Base-by-base conservation (phyloP, 768 basidiomycete genomes). In the Hirschioporus abietinus region DNA sequence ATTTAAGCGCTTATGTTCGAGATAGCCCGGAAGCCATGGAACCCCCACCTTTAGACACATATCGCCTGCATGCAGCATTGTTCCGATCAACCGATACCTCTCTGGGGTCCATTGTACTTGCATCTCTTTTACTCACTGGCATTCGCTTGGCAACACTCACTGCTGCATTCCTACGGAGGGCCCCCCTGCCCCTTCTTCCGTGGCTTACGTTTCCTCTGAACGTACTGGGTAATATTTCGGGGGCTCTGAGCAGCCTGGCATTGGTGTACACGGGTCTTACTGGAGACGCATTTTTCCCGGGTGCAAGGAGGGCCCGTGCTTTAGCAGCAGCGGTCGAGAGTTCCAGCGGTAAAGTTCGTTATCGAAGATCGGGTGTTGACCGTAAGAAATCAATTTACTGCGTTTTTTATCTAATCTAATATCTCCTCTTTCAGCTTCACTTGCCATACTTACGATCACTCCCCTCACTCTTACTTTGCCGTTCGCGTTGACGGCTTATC, bases 401-500 rank as follows among this genome's bases (percentile, higher is more conserved):
- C 30, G 8, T 30, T 30, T 35, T 25, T 34, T 10, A 7, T 23
- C 27, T 58, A 20, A 58, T 30, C 17, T n/a, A 1, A 25, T 63
- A 12, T 35, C 9, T 17, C 18, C 17, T 61, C 12, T 25, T 17
- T 1, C 58, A 89, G 84, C 85, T 26, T 83, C 87, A 73, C 82
- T 94, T 70, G 85, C 90, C 0, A 78, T 95, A 69, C 82, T 96
- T 69, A 91, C 88, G 18, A 83, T 91, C 30, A 85, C 91, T 15
- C 90, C 94, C 20, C 79, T 93, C 63, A 91, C 89, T 0, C 79
- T 95, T 67, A 91, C 92, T 0, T 83, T 95, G 69, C 91, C 93
- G 6, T 91, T 93, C 69, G 88, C 93, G 17, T 79, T 96, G 30
- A 78, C 85, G 42, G 91, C 93, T 5, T 97, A 96, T 75, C 76